These are phyloP conservation scores for Chenopodium formosanum DNA, from an alignment of 148 eudicot species.

Conservation along the genomic window DNA sequence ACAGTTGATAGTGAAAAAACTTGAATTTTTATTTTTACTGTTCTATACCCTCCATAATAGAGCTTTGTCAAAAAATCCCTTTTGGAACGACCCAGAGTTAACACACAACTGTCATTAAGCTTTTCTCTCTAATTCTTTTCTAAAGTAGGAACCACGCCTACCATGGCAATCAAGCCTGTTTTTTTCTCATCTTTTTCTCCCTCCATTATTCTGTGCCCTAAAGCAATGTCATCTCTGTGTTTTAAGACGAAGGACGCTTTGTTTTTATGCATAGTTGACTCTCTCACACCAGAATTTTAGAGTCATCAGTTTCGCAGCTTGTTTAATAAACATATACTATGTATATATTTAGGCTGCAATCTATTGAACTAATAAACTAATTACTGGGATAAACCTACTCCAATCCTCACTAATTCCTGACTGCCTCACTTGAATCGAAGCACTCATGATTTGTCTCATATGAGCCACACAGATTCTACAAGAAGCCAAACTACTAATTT, in stretches of 20 bases:
- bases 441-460: background rate
- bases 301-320: background rate
- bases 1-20: background rate
- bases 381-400: background rate
- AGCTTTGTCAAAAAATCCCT: background rate
- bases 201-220: background rate
- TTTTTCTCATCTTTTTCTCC: background rate
- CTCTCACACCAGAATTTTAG: background rate
- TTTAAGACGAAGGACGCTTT: background rate
- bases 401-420: background rate
- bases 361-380: no score
- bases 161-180: background rate
- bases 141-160: background rate
- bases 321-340: background rate
- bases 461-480: background rate
- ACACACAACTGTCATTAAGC: background rate
- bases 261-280: background rate
- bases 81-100: background rate
- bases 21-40: background rate
- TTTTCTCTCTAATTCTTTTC: background rate
- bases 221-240: background rate
- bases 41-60: background rate
- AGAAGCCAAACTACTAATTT: background rate
- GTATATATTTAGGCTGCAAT: background rate
- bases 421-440: background rate